Evolutionary conservation across 805 yeast species (phyloP).

Genomic region (Teunomyces stri): DNA sequence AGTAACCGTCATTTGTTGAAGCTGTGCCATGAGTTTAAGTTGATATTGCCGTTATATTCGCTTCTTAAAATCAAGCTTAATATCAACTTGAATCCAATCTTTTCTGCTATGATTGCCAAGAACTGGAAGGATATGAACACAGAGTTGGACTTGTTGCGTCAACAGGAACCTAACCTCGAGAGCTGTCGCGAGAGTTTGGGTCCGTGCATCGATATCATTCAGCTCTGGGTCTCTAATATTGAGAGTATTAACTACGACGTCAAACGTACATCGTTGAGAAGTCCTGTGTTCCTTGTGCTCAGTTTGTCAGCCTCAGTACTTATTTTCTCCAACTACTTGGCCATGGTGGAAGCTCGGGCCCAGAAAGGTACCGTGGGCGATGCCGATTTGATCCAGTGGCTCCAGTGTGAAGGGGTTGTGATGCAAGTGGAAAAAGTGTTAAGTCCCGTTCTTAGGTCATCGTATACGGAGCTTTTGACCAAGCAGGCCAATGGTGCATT

Average conservation of each 20-base stretch:
- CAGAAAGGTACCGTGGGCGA: slow-evolving; percentile 15
- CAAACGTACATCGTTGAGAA: slow-evolving; percentile 63
- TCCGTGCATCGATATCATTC: slow-evolving; percentile 51
- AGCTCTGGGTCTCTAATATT: slow-evolving; percentile 72
- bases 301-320: slow-evolving; percentile 64
- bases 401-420: slow-evolving; percentile 58
- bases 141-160: slow-evolving; percentile 44
- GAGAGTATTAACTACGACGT: slow-evolving; percentile 54
- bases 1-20: slow-evolving; percentile 48
- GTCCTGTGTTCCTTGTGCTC: slow-evolving; percentile 74
- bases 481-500: slow-evolving; percentile 59
- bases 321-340: slow-evolving; percentile 61
- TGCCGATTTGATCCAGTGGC: slow-evolving; percentile 42
- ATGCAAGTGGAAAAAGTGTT: slow-evolving; percentile 59
- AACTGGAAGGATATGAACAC: slow-evolving; percentile 69
- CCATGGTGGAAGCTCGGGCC: slow-evolving; percentile 45
- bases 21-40: slow-evolving; percentile 54
- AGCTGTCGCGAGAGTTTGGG: slow-evolving; percentile 8
- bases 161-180: slow-evolving; percentile 65
- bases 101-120: slow-evolving; percentile 58
- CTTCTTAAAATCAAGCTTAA: slow-evolving; percentile 68
- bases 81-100: slow-evolving; percentile 58
- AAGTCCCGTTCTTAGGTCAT: slow-evolving; percentile 49
- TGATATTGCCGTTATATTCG: slow-evolving; percentile 63
- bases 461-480: slow-evolving; percentile 57